Conservation (phyloP, 1,284 basidiomycete species). For the Rhodotorula mucilaginosa region DNA sequence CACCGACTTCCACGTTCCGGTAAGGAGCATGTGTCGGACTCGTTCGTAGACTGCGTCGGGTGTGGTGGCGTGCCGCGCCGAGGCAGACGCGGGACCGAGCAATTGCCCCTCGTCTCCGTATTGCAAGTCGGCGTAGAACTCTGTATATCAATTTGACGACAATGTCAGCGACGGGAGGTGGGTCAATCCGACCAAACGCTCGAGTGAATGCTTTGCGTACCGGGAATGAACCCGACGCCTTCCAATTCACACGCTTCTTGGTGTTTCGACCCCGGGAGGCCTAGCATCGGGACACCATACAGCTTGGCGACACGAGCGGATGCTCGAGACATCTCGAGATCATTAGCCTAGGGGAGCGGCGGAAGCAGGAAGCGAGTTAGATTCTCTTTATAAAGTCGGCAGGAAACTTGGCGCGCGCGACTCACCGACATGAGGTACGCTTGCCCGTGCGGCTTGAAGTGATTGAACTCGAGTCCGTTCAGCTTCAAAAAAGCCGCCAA, state of each 20-base stretch:
- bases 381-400: no score
- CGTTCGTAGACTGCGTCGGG: slow-evolving; percentile 54
- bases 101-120: slow-evolving; percentile 53
- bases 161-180: no score
- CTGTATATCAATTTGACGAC: neutral
- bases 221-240: slow-evolving; percentile 59
- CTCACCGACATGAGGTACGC: slow-evolving; percentile 1
- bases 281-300: slow-evolving; percentile 60
- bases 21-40: slow-evolving; percentile 55
- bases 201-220: slow-evolving; percentile 6
- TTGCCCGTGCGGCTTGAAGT: slow-evolving; percentile 60
- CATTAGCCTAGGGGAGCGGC: slow-evolving; percentile 51
- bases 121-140: slow-evolving; percentile 56
- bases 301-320: slow-evolving; percentile 57
- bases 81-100: slow-evolving; percentile 54
- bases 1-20: slow-evolving; percentile 52
- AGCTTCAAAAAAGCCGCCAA: slow-evolving; percentile 58
- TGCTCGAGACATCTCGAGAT: slow-evolving; percentile 57
- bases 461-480: slow-evolving; percentile 56
- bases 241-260: slow-evolving; percentile 57
- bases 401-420: neutral
- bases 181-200: neutral
- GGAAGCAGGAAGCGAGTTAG: neutral
- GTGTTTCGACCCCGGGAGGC: slow-evolving; percentile 61
- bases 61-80: slow-evolving; percentile 50